Conservation (phyloP, 2,329 filamentous ascomycete genomes). For the Botrytis deweyae region DNA sequence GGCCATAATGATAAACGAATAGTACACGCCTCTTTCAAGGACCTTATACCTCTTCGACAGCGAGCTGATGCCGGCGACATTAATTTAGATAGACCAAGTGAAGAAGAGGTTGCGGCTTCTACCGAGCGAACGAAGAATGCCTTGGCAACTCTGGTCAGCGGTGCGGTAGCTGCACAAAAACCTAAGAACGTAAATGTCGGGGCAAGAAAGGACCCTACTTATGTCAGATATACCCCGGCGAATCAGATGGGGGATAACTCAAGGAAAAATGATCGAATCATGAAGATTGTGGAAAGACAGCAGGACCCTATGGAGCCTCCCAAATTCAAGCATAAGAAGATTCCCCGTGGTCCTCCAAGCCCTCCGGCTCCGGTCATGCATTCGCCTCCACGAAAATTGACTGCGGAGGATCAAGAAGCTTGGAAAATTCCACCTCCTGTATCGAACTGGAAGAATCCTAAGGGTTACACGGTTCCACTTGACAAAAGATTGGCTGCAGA, state of each 20-base stretch:
- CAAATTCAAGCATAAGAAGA: constrained; percentile 99
- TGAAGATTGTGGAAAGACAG: constrained; percentile 96
- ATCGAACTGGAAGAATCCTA: constrained; percentile 99
- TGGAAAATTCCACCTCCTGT: constrained; percentile 92
- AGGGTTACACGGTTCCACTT: constrained; percentile 93
- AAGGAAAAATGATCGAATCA: constrained; percentile 89
- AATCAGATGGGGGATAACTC: constrained; percentile 91
- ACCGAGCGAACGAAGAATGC: constrained; percentile 88
- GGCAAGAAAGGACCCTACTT: constrained; percentile 81
- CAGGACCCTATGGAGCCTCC: constrained; percentile 94
- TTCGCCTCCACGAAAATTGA: constrained; percentile 90
- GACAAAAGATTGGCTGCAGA: constrained; percentile 96
- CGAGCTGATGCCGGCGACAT: constrained; percentile 91
- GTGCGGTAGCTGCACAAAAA: constrained; percentile 87
- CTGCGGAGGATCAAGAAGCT: constrained; percentile 93
- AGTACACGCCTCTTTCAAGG: constrained; percentile 94
- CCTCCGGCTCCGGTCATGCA: constrained; percentile 94
- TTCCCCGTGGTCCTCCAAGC: constrained; percentile 86
- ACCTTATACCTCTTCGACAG: constrained; percentile 90
- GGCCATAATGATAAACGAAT: constrained; percentile 82
- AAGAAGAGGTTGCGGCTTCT: constrained; percentile 79
- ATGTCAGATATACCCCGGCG: constrained; percentile 91
- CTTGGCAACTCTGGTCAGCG: constrained; percentile 75
- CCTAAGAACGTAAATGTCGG: constrained; percentile 90
- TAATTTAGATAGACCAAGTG: constrained; percentile 77